These are phyloP conservation scores for Rheum nobile DNA, from an alignment of 148 eudicot species.

Conservation along the genomic window DNA sequence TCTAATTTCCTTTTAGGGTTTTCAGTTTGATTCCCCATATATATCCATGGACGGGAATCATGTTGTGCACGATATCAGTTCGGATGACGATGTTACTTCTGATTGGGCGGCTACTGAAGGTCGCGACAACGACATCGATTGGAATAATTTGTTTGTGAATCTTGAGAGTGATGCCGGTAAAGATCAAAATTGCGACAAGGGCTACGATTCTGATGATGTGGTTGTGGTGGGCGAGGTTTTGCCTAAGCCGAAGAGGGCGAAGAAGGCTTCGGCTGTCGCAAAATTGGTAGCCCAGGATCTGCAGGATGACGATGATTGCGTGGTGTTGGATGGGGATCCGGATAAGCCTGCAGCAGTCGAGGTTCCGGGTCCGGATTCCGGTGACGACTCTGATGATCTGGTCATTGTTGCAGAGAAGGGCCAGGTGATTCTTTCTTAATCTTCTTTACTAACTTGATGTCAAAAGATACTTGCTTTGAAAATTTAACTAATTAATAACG, in stretches of 20 bases:
- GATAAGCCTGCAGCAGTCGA: conserved; percentile 27
- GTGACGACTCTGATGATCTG: conserved; percentile 46
- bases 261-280: neutral
- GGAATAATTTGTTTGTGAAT: conserved; percentile 31
- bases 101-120: conserved; percentile 13
- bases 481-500: neutral
- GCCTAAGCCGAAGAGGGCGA: conserved; percentile 20
- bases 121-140: conserved; percentile 28
- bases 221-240: conserved; percentile 38
- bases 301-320: conserved; percentile 56
- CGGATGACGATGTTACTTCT: conserved; percentile 51
- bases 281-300: conserved; percentile 5
- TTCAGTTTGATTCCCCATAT: neutral
- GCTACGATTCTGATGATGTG: conserved; percentile 41
- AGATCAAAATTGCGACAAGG: neutral
- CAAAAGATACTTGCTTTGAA: neutral
- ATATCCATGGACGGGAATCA: conserved; percentile 4
- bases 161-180: conserved; percentile 1
- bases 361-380: conserved; percentile 10
- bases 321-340: conserved; percentile 52
- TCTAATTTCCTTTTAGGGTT: neutral
- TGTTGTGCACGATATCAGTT: conserved; percentile 35
- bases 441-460: neutral
- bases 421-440: conserved; percentile 33
- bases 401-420: conserved; percentile 54